Evolutionary conservation across 345 rosid species (phyloP).

Genomic region (Corymbia maculata): DNA sequence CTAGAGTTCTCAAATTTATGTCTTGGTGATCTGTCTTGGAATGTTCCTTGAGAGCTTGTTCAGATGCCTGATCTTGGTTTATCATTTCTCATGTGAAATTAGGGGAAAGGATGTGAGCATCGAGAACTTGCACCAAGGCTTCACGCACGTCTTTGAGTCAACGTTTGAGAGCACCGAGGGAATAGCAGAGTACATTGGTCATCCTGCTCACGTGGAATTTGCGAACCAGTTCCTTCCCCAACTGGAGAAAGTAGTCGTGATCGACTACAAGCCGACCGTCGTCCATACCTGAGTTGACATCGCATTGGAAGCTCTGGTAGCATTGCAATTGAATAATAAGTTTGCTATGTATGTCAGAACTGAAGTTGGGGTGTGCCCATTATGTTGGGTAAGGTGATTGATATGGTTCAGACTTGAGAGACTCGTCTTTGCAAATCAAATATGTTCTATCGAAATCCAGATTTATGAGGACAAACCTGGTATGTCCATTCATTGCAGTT

Average conservation of each 20-base stretch:
- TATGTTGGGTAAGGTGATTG: background rate
- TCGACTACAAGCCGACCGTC: constrained; percentile 63
- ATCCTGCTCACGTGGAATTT: constrained; percentile 62
- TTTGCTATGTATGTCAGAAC: background rate
- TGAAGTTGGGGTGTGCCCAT: background rate
- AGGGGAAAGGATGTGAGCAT: constrained; percentile 78
- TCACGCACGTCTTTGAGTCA: constrained; percentile 67
- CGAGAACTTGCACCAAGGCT: constrained; percentile 75
- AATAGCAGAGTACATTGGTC: constrained; percentile 50
- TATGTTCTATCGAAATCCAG: background rate
- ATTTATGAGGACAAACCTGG: background rate
- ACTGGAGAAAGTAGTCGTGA: constrained; percentile 48
- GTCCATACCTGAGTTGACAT: constrained; percentile 12
- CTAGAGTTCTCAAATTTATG: background rate
- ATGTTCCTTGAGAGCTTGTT: background rate
- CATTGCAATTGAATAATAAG: background rate
- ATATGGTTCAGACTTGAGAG: background rate
- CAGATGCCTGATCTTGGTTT: background rate
- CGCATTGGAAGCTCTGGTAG: background rate
- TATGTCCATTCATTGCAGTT: background rate
- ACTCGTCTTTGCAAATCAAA: background rate
- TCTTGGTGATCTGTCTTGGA: background rate
- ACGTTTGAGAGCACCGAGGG: constrained; percentile 67
- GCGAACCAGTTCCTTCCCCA: constrained; percentile 28
- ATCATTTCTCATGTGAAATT: background rate